Base-by-base conservation (phyloP, 306 rosid genomes). In the Prosopis cineraria region DNA sequence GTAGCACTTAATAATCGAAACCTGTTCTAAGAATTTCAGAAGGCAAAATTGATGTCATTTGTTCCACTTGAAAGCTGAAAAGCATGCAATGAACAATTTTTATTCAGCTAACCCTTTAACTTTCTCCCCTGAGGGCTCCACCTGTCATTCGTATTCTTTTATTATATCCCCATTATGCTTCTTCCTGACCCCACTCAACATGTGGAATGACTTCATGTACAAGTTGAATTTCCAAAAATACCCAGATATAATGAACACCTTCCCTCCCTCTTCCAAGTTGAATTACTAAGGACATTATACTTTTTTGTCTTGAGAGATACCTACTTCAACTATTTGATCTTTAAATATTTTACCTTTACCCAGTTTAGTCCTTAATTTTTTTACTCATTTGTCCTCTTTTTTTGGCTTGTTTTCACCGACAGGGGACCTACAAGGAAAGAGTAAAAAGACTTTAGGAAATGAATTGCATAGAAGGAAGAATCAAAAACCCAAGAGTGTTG, bases 21-120 rank as follows among this genome's bases (percentile, higher is more conserved):
- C 69, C 84, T 74, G 48, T 56, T 68, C 70, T 76, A 70, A 75
- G 78, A 85, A 85, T 79, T 83, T 71, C 76, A 75, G 12, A 70
- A 63, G 66, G 72, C 66, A 70, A 40, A 40, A 20, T 71, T 73
- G 11, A 45, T 65, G 56, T 73, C 63, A 12, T 77, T 73, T 73
- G 72, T 68, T 73, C 36, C 3, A 82, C 72, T 17, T 77, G 70
- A 69, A 68, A 82, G 68, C 19, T 80, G 66, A 73, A 68, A 82
- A 76, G 77, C 70, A 56, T 76, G 84, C 79, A 55, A 77, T 66
- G 41, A 74, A 68, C 12, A 45, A 33, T 50, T 84, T 25, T 60
- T 74, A 13, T 69, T 25, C 13, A 68, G 74, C 80, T 72, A 77
- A 66, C 58, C 55, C 80, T 34, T n/a, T 48, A 62, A 37, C 78